A percentile compares a stretch with the other conserved stretches of the same genome.
Evolutionary conservation across 148 eudicot genomes (phyloP).

Genomic region (Polygonum maritimum): DNA sequence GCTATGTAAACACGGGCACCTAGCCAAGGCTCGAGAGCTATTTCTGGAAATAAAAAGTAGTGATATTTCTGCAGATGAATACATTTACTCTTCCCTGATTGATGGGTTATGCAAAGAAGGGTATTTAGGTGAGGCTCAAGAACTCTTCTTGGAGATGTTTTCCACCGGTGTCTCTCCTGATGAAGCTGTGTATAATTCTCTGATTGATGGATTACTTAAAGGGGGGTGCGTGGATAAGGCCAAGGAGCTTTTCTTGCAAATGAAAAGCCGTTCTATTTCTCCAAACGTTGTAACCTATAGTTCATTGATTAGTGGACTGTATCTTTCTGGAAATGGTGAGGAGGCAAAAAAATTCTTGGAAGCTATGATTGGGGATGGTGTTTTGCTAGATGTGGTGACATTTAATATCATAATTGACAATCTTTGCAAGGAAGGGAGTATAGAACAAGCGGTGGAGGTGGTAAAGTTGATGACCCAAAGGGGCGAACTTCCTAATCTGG

Average conservation of each 20-base stretch:
- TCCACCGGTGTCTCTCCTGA: too few relatives aligned
- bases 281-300: background rate
- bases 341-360: background rate
- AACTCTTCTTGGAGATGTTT: too few relatives aligned
- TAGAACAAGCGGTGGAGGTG: background rate
- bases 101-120: too few relatives aligned
- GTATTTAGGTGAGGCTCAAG: too few relatives aligned
- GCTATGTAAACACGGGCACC: conserved; percentile 14
- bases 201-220: too few relatives aligned
- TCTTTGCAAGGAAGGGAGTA: background rate
- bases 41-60: background rate
- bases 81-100: background rate
- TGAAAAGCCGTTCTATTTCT: background rate
- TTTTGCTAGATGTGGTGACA: background rate
- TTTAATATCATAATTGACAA: background rate
- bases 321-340: background rate
- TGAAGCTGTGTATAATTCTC: too few relatives aligned
- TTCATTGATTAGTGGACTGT: background rate
- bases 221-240: too few relatives aligned
- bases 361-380: background rate
- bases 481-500: background rate
- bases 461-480: background rate
- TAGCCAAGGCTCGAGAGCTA: conserved; percentile 14
- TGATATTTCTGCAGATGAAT: too few relatives aligned
- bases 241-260: too few relatives aligned